A percentile compares a stretch with the other conserved stretches of the same genome.
Conservation (phyloP, 2,329 filamentous ascomycete species). For the Colletotrichum magnum region DNA sequence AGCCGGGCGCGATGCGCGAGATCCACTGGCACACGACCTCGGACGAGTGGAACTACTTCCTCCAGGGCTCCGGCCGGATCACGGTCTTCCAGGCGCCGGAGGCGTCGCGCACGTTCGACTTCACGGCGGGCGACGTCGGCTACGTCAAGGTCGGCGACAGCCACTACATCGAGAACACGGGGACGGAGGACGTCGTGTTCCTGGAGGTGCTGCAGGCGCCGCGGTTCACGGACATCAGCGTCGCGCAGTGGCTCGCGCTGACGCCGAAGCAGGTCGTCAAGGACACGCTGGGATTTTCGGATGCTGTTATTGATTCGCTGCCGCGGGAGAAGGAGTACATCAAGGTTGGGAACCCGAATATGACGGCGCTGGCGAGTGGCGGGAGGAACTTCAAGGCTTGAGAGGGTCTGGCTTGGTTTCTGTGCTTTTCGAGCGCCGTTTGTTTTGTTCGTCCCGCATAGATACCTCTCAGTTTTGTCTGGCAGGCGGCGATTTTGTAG, state of each 20-base stretch:
- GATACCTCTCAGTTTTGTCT: no score
- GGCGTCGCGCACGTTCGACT: slow-evolving; percentile 69
- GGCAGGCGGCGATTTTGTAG: no score
- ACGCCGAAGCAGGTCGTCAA: slow-evolving; percentile 71
- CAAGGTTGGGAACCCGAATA: slow-evolving; percentile 56
- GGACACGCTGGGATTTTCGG: slow-evolving; percentile 64
- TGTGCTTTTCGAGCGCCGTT: neutral
- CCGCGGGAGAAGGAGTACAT: slow-evolving; percentile 59
- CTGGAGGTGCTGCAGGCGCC: slow-evolving; percentile 71
- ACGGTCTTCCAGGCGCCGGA: slow-evolving; percentile 68
- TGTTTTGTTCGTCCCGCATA: no score
- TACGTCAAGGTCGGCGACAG: slow-evolving; percentile 69
- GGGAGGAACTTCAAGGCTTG: slow-evolving; percentile 21
- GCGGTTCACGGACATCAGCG: slow-evolving; percentile 67
- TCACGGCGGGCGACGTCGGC: slow-evolving; percentile 71
- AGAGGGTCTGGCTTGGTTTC: neutral
- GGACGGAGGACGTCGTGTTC: slow-evolving; percentile 69
- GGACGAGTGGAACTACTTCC: slow-evolving; percentile 75
- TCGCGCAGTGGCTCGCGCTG: slow-evolving; percentile 71
- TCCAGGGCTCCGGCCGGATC: slow-evolving; percentile 68
- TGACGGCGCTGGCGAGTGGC: slow-evolving; percentile 47
- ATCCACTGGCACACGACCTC: slow-evolving; percentile 74
- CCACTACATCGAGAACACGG: slow-evolving; percentile 75
- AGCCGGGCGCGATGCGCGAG: slow-evolving; percentile 75
- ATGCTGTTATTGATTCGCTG: slow-evolving; percentile 52